Conservation (phyloP, 225 moss, liverwort and hornwort species). For the Asterella californica region DNA sequence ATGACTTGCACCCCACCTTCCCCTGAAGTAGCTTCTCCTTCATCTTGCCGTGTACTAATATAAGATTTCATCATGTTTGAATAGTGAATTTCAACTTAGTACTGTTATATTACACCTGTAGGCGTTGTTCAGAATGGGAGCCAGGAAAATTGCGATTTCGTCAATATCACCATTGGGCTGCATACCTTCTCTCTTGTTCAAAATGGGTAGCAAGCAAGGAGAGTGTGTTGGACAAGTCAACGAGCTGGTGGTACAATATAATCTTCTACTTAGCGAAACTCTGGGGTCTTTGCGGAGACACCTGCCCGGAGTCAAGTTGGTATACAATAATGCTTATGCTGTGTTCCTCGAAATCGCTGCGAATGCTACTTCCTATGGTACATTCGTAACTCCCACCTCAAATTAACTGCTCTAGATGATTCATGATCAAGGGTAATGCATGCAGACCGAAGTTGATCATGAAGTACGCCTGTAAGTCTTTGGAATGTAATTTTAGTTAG, state of each 20-base stretch:
- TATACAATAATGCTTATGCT: slow-evolving; percentile 45
- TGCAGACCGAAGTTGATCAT: no score
- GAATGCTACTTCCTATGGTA: slow-evolving; percentile 24
- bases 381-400: no score
- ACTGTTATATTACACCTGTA: no score
- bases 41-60: background rate
- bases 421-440: no score
- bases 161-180: slow-evolving; percentile 70
- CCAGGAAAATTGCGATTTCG: slow-evolving; percentile 63
- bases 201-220: slow-evolving; percentile 43
- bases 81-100: no score
- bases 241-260: slow-evolving; percentile 47
- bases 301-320: slow-evolving; percentile 52
- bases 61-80: no score
- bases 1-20: background rate
- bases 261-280: slow-evolving; percentile 43
- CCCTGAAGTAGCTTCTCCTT: background rate
- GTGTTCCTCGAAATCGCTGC: slow-evolving; percentile 22
- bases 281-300: slow-evolving; percentile 35
- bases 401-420: no score
- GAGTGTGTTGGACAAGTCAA: slow-evolving; percentile 52
- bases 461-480: no score
- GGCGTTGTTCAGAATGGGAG: slow-evolving; percentile 63
- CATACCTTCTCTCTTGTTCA: slow-evolving; percentile 59
- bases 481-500: no score